phyloP scores from a whole-genome alignment of 192 early-diverging fungal species.

The Dissophora ornata region DNA sequence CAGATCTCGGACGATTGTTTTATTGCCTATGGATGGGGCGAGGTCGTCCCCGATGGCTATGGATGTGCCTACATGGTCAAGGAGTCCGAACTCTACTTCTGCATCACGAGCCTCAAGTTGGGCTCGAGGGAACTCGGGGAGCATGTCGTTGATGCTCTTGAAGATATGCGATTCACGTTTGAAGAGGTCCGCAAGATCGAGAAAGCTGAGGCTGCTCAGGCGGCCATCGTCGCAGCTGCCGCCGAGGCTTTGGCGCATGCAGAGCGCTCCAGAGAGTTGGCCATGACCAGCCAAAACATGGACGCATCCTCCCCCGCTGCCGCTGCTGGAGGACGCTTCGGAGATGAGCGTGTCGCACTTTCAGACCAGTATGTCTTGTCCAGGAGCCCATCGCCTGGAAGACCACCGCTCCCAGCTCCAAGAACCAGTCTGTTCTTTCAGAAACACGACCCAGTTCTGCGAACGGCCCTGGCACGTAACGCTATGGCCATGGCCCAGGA shows the following conservation, averaged over 20 bases:
- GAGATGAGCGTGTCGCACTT: background rate
- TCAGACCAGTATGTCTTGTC: constrained; percentile 7
- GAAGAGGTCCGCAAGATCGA: constrained; percentile 54
- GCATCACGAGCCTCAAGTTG: constrained; percentile 63
- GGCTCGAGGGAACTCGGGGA: constrained; percentile 62
- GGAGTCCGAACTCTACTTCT: constrained; percentile 73
- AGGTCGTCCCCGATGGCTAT: constrained; percentile 84
- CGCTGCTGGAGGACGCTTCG: constrained; percentile 4
- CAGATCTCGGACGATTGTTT: constrained; percentile 55
- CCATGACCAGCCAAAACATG: constrained; percentile 2
- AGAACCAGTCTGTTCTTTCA: constrained; percentile 54
- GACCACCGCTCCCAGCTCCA: constrained; percentile 21
- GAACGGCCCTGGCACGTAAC: constrained; percentile 40
- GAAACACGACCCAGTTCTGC: constrained; percentile 45
- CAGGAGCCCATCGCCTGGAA: constrained; percentile 38
- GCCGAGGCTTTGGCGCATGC: constrained; percentile 18
- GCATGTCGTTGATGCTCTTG: constrained; percentile 69
- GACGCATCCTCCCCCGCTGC: constrained; percentile 1
- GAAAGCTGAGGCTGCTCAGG: constrained; percentile 46
- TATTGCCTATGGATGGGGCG: constrained; percentile 76
- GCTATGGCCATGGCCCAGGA: constrained; percentile 50
- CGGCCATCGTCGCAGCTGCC: constrained; percentile 31
- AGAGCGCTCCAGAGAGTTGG: constrained; percentile 9
- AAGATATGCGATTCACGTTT: constrained; percentile 74
- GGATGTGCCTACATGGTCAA: constrained; percentile 88